These are phyloP conservation scores for Backusella macrospora DNA, from an alignment of 192 early-diverging fungal species.

Conservation along the genomic window DNA sequence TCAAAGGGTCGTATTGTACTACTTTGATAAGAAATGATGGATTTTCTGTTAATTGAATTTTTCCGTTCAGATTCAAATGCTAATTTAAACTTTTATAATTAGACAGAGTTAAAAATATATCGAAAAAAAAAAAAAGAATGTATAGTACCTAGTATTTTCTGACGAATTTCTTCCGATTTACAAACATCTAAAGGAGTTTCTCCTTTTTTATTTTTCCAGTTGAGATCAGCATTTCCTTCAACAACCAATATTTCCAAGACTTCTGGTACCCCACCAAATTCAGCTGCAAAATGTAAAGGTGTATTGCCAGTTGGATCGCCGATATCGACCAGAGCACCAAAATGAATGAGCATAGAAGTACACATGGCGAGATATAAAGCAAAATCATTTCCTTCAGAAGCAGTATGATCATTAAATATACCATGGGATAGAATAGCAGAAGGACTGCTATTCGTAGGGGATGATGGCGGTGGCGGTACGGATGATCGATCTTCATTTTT, in stretches of 20 bases:
- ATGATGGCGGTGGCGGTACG: not conserved
- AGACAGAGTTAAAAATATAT: conserved; percentile 3
- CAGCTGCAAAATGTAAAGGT: conserved; percentile 56
- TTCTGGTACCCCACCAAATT: conserved; percentile 51
- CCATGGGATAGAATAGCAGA: no score
- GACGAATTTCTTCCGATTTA: conserved; percentile 46
- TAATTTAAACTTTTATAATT: conserved; percentile 18
- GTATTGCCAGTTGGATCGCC: conserved; percentile 52
- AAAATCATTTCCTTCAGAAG: not conserved
- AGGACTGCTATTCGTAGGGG: not conserved
- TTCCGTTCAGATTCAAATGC: conserved; percentile 27
- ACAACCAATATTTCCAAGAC: conserved; percentile 48
- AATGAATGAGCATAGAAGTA: conserved; percentile 47
- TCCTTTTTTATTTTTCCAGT: conserved; percentile 48
- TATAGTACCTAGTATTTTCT: not conserved
- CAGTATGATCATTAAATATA: not conserved
- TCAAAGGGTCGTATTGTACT: conserved; percentile 33
- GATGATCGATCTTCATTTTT: conserved; percentile 15
- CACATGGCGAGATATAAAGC: conserved; percentile 45
- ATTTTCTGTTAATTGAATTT: conserved; percentile 7
- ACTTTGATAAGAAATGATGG: conserved; percentile 15
- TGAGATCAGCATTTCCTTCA: conserved; percentile 49
- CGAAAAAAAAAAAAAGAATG: not conserved
- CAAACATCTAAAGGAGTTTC: conserved; percentile 50
- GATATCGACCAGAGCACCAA: conserved; percentile 52